phyloP scores from a whole-genome alignment of 352 stramenopile genomes.

The Globisporangium heterothallicum region DNA sequence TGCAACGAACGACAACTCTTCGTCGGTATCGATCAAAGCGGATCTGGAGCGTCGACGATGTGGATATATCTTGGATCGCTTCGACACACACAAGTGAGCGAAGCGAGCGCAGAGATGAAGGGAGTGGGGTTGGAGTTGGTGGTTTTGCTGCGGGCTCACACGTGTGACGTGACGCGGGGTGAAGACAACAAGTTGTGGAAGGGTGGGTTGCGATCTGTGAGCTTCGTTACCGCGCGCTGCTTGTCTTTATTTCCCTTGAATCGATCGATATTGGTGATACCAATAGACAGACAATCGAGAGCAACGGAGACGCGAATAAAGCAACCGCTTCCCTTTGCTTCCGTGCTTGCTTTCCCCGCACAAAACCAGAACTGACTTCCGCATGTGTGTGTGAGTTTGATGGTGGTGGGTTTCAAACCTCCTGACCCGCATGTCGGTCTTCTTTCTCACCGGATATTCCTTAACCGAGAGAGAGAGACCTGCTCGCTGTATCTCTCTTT shows the following conservation, averaged over 20 bases:
- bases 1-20: too few species aligned
- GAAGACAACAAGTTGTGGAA: too few species aligned
- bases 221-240: background rate
- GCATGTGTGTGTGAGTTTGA: too few species aligned
- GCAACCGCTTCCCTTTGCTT: slow-evolving; percentile 7
- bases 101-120: slow-evolving; percentile 1
- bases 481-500: background rate
- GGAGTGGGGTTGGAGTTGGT: slow-evolving; percentile 6
- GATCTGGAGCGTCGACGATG: too few species aligned
- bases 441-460: too few species aligned
- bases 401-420: slow-evolving; percentile 1
- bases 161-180: too few species aligned
- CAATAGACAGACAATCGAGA: background rate
- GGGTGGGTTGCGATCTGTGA: too few species aligned
- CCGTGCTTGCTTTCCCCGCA: slow-evolving; percentile 18
- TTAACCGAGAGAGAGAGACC: background rate
- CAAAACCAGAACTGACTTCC: slow-evolving; percentile 68
- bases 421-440: slow-evolving; percentile 2
- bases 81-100: slow-evolving; percentile 5
- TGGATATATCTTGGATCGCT: slow-evolving; percentile 2
- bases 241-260: slow-evolving; percentile 6
- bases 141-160: slow-evolving; percentile 10
- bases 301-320: slow-evolving; percentile 5
- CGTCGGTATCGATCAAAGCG: too few species aligned
- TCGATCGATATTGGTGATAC: too few species aligned